Evolutionary conservation across 306 rosid species (phyloP).

Genomic region (Quercus ilex): DNA sequence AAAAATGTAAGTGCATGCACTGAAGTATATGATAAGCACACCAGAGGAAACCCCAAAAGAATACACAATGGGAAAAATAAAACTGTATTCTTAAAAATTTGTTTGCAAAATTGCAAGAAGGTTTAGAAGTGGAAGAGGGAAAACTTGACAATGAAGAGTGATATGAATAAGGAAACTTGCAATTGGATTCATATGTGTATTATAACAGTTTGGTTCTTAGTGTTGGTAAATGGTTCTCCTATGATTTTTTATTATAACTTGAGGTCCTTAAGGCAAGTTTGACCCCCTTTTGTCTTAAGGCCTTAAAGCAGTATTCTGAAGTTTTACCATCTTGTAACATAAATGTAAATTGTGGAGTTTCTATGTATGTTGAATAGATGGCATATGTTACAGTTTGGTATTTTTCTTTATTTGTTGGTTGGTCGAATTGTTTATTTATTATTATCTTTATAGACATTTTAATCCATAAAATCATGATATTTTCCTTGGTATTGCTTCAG

Average conservation of each 20-base stretch:
- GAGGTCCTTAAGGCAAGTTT: no score
- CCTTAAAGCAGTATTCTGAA: neutral
- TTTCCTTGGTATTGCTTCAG: constrained; percentile 35
- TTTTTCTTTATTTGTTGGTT: neutral
- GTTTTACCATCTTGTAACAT: neutral
- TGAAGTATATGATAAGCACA: neutral
- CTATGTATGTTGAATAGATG: neutral
- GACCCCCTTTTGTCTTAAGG: no score
- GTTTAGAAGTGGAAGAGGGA: neutral
- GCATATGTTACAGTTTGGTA: neutral
- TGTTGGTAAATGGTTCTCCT: no score
- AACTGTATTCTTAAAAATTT: neutral
- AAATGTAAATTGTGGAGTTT: neutral
- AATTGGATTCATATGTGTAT: no score
- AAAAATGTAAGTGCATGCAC: neutral
- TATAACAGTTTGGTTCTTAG: no score
- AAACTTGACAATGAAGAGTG: neutral
- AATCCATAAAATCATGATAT: constrained; percentile 8
- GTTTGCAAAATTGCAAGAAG: neutral
- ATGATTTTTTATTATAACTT: no score
- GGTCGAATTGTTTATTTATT: neutral
- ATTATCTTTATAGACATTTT: neutral
- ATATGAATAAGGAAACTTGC: neutral
- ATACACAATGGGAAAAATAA: neutral
- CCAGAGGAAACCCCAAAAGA: neutral